A percentile compares a stretch with the other conserved stretches of the same genome.
These are phyloP conservation scores for Lodderomyces metapsilosis DNA, from an alignment of 1,139 yeast species.

Conservation along the genomic window DNA sequence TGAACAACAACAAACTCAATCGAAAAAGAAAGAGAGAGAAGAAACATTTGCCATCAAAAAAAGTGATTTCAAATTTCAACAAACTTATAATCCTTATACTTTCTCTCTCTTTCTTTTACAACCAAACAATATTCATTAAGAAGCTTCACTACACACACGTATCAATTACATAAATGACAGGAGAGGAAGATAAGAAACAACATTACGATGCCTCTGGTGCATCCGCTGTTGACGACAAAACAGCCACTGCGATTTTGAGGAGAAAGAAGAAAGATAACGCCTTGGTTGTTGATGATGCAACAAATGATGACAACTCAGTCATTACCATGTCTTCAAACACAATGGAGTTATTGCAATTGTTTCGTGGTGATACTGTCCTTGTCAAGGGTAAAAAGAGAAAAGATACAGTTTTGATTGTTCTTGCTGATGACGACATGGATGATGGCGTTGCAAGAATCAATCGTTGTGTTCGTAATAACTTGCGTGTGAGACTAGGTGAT, in stretches of 20 bases:
- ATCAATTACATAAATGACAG: constrained; percentile 20
- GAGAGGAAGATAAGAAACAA: constrained; percentile 34
- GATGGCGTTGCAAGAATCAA: constrained; percentile 94
- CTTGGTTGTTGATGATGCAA: constrained; percentile 93
- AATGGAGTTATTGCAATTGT: constrained; percentile 90
- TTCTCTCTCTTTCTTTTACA: too few species aligned
- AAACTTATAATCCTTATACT: not conserved
- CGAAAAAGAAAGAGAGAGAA: too few species aligned
- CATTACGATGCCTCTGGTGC: constrained; percentile 48
- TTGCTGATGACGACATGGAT: constrained; percentile 95
- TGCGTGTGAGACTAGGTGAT: constrained; percentile 93
- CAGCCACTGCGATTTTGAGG: constrained; percentile 96
- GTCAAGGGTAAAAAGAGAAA: constrained; percentile 98
- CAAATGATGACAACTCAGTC: constrained; percentile 94
- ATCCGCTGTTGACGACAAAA: constrained; percentile 64
- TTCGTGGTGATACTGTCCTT: constrained; percentile 96
- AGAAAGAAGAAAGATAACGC: constrained; percentile 97
- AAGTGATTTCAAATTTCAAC: not conserved
- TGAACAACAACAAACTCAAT: not conserved
- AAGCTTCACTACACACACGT: constrained; percentile 1
- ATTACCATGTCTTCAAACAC: constrained; percentile 93
- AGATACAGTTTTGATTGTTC: constrained; percentile 94
- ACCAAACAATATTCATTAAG: too few species aligned
- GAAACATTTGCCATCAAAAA: constrained; percentile 3
- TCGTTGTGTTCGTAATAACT: constrained; percentile 93